Percentiles rank a stretch among this genome's conserved stretches.
Conservation (phyloP, 2,329 filamentous ascomycete species). For the Colletotrichum zoysiae region DNA sequence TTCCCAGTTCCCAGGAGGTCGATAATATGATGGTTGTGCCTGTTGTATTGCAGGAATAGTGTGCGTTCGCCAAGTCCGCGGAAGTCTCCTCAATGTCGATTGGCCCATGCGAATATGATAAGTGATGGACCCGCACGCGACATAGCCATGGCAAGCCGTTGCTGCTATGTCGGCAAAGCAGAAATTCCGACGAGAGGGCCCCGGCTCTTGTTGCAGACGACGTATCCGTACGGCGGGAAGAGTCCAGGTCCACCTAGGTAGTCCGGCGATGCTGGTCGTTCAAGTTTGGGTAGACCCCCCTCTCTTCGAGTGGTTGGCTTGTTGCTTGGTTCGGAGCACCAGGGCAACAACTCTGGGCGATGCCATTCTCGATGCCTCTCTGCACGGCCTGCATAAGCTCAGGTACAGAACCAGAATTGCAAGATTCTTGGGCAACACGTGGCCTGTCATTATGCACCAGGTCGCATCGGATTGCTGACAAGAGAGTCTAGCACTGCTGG, state of each 20-base stretch:
- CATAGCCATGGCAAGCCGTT: conserved; percentile 28
- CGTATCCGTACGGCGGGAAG: background rate
- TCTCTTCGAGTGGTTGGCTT: conserved; percentile 1
- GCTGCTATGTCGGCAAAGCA: conserved; percentile 5
- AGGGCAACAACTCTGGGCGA: conserved; percentile 1
- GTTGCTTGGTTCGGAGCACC: background rate
- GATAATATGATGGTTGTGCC: conserved; percentile 1
- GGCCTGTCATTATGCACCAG: conserved; percentile 3
- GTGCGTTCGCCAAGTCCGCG: conserved; percentile 34
- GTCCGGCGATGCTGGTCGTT: background rate
- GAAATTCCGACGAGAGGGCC: conserved; percentile 7
- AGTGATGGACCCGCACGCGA: conserved; percentile 15
- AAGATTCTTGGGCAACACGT: conserved; percentile 16
- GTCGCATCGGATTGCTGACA: background rate
- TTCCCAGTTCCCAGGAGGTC: background rate
- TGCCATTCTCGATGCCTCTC: conserved; percentile 9
- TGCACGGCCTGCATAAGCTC: conserved; percentile 28
- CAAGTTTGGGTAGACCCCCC: background rate
- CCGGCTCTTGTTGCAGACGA: background rate
- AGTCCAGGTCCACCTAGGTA: background rate
- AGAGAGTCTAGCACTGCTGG: conserved; percentile 10
- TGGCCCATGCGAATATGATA: conserved; percentile 18
- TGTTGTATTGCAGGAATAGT: conserved; percentile 22
- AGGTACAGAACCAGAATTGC: background rate
- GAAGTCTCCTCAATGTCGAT: conserved; percentile 32